These are phyloP conservation scores for Erysimum cheiranthoides DNA, from an alignment of 345 rosid species.

Conservation along the genomic window DNA sequence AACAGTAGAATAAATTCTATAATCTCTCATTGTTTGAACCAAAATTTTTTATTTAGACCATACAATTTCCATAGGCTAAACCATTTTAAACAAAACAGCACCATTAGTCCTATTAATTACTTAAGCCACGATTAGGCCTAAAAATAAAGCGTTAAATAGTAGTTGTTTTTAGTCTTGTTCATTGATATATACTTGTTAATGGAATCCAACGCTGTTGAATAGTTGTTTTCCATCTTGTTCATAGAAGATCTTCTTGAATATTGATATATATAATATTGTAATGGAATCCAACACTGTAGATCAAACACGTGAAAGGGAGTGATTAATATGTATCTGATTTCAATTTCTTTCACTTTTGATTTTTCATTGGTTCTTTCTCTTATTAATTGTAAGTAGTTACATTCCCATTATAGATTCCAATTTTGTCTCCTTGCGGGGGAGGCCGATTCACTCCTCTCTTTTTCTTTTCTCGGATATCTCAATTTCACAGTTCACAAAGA, in stretches of 20 bases:
- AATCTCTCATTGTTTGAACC: not conserved
- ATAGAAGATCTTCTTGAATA: not conserved
- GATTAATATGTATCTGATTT: slow-evolving; percentile 21
- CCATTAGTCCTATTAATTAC: not conserved
- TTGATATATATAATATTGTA: not conserved
- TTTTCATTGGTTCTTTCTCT: slow-evolving; percentile 24
- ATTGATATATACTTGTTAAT: too few species aligned
- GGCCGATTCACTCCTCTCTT: slow-evolving; percentile 27
- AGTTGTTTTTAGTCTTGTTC: too few species aligned
- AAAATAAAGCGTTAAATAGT: not conserved
- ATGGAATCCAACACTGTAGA: slow-evolving; percentile 19
- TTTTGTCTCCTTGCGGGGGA: slow-evolving; percentile 46
- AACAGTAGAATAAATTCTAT: too few species aligned
- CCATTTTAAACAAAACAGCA: not conserved
- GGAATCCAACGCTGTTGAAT: not conserved
- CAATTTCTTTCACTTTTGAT: not conserved
- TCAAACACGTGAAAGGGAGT: slow-evolving; percentile 4
- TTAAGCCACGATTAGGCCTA: not conserved
- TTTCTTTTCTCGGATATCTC: slow-evolving; percentile 26
- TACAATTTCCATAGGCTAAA: too few species aligned
- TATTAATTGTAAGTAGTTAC: slow-evolving; percentile 21
- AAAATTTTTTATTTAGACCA: not conserved
- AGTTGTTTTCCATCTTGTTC: slow-evolving; percentile 16
- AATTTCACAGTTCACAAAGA: slow-evolving; percentile 24
- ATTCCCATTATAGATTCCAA: slow-evolving; percentile 35